Conservation (phyloP, 2,329 filamentous ascomycete genomes). For the Cercospora beticola region DNA sequence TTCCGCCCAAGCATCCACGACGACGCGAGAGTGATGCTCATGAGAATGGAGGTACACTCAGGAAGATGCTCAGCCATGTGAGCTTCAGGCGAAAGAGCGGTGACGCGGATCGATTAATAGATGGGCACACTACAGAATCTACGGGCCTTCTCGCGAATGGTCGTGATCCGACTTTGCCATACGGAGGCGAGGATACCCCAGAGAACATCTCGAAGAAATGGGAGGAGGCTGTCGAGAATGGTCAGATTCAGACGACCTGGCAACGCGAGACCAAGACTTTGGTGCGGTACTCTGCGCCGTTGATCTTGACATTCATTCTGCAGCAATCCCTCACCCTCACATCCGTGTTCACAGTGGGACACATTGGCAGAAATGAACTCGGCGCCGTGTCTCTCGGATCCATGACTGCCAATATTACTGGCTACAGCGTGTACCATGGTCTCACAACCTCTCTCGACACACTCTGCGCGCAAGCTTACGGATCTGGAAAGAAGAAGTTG, state of each 20-base stretch:
- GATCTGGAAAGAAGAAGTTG: conserved; percentile 82
- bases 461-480: conserved; percentile 89
- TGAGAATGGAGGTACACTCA: conserved; percentile 19
- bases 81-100: conserved; percentile 36
- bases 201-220: conserved; percentile 70
- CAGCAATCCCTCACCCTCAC: conserved; percentile 51
- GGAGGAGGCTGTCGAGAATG: conserved; percentile 79
- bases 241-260: conserved; percentile 87
- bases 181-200: conserved; percentile 51
- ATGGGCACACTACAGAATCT: conserved; percentile 41
- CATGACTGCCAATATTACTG: conserved; percentile 53
- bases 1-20: conserved; percentile 53
- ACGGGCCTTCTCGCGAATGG: conserved; percentile 51
- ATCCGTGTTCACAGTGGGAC: conserved; percentile 51
- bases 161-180: conserved; percentile 35
- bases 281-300: conserved; percentile 44
- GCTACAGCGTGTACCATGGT: conserved; percentile 54
- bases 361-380: conserved; percentile 50
- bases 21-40: conserved; percentile 27
- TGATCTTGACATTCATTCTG: conserved; percentile 51
- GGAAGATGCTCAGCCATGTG: conserved; percentile 24
- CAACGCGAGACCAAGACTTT: conserved; percentile 84
- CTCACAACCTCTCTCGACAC: conserved; percentile 89
- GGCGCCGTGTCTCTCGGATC: conserved; percentile 50
- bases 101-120: conserved; percentile 25